A percentile compares a stretch with the other conserved stretches of the same genome.
phyloP scores from a whole-genome alignment of 2,329 filamentous ascomycete genomes.

The Phialemonium atrogriseum region DNA sequence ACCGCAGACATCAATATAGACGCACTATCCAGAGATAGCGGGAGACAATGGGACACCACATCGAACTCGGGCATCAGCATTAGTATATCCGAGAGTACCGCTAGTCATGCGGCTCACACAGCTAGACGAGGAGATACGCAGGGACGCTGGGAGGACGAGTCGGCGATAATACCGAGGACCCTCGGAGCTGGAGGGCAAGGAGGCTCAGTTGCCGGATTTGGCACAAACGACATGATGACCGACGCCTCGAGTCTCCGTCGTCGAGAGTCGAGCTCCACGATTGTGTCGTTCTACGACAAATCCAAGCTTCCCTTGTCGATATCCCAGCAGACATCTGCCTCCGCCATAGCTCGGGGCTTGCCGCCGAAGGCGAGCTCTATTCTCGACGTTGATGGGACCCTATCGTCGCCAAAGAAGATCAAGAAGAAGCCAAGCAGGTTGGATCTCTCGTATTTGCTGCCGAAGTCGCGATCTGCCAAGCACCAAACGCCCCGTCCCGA shows the following conservation, averaged over 20 bases:
- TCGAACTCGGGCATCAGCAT: slow-evolving; percentile 37
- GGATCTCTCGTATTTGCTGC: slow-evolving; percentile 37
- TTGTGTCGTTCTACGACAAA: slow-evolving; percentile 49
- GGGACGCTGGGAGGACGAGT: slow-evolving; percentile 36
- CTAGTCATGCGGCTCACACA: slow-evolving; percentile 21
- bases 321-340: slow-evolving; percentile 50
- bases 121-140: slow-evolving; percentile 11
- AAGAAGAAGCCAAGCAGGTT: slow-evolving; percentile 40
- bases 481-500: slow-evolving; percentile 19
- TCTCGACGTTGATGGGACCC: slow-evolving; percentile 35
- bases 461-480: slow-evolving; percentile 20
- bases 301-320: slow-evolving; percentile 46
- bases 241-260: slow-evolving; percentile 38
- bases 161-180: slow-evolving; percentile 32
- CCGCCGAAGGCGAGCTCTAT: slow-evolving; percentile 38
- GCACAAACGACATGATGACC: slow-evolving; percentile 17
- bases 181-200: slow-evolving; percentile 12
- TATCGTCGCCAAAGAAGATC: slow-evolving; percentile 13
- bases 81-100: slow-evolving; percentile 32
- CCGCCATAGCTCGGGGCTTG: slow-evolving; percentile 48
- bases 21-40: slow-evolving; percentile 11
- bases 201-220: too few species aligned
- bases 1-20: slow-evolving; percentile 35
- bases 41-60: slow-evolving; percentile 31
- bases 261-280: slow-evolving; percentile 45